Conservation (phyloP, 116 monocot genomes). For the Iris pallida region DNA sequence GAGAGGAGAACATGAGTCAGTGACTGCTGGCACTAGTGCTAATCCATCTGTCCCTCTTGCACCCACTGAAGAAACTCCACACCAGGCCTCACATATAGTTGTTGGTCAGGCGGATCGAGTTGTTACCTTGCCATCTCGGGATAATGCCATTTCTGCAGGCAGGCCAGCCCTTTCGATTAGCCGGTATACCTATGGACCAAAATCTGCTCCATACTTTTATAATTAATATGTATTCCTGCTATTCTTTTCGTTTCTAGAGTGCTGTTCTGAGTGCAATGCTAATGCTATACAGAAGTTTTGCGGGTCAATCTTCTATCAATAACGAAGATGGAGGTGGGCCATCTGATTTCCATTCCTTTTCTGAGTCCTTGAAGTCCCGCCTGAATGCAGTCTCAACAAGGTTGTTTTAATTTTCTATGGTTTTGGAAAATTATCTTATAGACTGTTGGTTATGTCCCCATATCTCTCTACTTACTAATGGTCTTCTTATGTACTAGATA, state of each 20-base stretch:
- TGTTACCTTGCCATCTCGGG: slow-evolving; percentile 17
- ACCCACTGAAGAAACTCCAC: slow-evolving; percentile 11
- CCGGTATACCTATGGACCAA: background rate
- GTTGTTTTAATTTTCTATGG: slow-evolving; percentile 16
- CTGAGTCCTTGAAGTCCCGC: slow-evolving; percentile 60
- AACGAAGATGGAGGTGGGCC: slow-evolving; percentile 46
- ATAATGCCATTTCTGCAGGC: slow-evolving; percentile 4
- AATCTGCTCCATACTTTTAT: background rate
- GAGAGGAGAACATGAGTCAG: slow-evolving; percentile 26
- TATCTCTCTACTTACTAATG: background rate
- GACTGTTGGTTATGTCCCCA: background rate
- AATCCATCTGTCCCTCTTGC: slow-evolving; percentile 15
- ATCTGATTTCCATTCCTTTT: slow-evolving; percentile 63
- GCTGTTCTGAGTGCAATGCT: background rate
- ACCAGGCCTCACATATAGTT: background rate
- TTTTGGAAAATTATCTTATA: background rate
- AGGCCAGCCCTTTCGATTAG: slow-evolving; percentile 16
- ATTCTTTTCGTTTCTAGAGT: background rate
- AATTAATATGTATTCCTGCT: background rate
- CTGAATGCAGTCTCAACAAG: slow-evolving; percentile 62
- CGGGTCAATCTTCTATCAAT: slow-evolving; percentile 32
- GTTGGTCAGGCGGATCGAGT: slow-evolving; percentile 15
- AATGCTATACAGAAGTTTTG: slow-evolving; percentile 4
- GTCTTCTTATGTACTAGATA: slow-evolving; percentile 30
- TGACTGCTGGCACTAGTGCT: slow-evolving; percentile 8